Evolutionary conservation across 306 rosid genomes (phyloP).

Genomic region (Malus fusca): DNA sequence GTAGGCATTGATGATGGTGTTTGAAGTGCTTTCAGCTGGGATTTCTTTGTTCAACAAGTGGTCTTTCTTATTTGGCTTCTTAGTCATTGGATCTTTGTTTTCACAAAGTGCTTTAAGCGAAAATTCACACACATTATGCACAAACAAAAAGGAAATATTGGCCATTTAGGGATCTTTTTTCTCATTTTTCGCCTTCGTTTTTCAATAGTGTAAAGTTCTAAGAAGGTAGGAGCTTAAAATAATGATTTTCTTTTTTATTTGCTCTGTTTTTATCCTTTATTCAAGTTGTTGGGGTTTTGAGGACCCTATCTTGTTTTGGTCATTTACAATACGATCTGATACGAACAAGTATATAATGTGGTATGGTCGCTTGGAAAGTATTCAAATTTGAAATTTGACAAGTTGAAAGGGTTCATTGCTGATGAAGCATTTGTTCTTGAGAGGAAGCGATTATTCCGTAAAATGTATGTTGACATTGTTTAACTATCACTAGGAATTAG

Average conservation of each 20-base stretch:
- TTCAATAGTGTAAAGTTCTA: too few relatives aligned
- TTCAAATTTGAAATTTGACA: neutral
- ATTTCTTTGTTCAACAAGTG: neutral
- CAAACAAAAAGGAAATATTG: neutral
- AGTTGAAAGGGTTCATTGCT: neutral
- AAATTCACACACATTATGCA: neutral
- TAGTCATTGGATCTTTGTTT: conserved; percentile 11
- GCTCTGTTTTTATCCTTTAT: neutral
- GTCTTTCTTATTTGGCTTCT: neutral
- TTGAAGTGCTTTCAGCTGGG: neutral
- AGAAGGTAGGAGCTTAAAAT: too few relatives aligned
- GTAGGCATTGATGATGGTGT: neutral
- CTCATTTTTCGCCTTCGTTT: too few relatives aligned
- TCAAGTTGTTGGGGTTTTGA: conserved; percentile 1
- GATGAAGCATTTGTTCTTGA: neutral
- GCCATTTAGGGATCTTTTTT: too few relatives aligned
- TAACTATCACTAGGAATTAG: neutral
- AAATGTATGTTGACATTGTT: neutral
- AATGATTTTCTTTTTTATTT: neutral
- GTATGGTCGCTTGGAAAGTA: neutral
- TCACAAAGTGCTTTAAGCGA: neutral
- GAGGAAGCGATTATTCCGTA: neutral
- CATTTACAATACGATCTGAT: neutral
- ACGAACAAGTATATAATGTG: neutral
- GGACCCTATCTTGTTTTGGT: neutral